Evolutionary conservation across 768 basidiomycete species (phyloP).

Genomic region (Boletus rubropictus): DNA sequence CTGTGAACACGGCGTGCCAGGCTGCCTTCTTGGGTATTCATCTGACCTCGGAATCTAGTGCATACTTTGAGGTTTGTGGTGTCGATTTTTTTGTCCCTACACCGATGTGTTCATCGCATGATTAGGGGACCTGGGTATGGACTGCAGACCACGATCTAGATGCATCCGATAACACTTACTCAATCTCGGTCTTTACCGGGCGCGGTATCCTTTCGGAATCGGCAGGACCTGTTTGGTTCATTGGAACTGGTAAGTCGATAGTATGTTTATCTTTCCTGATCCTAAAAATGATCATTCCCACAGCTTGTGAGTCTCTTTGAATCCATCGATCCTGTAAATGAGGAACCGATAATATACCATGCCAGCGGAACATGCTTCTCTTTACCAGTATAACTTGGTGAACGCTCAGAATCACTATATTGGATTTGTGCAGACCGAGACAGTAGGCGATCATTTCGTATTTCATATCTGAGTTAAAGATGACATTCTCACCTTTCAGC

Average conservation of each 20-base stretch:
- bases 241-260: slow-evolving; percentile 48
- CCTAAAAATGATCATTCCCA: neutral
- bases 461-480: neutral
- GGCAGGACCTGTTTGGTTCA: slow-evolving; percentile 74
- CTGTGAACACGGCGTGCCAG: slow-evolving; percentile 41
- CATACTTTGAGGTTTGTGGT: slow-evolving; percentile 53
- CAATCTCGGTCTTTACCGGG: slow-evolving; percentile 54
- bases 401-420: slow-evolving; percentile 44
- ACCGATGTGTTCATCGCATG: neutral
- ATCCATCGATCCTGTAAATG: neutral
- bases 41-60: slow-evolving; percentile 46
- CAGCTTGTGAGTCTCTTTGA: slow-evolving; percentile 18
- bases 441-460: slow-evolving; percentile 23
- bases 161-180: slow-evolving; percentile 41
- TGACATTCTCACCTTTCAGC: slow-evolving; percentile 21
- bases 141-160: slow-evolving; percentile 63
- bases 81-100: neutral
- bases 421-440: slow-evolving; percentile 49
- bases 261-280: neutral
- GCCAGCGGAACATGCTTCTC: slow-evolving; percentile 39
- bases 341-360: neutral
- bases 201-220: slow-evolving; percentile 73
- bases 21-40: slow-evolving; percentile 66
- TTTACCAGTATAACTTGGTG: slow-evolving; percentile 45
- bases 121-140: slow-evolving; percentile 75